Base-by-base conservation (phyloP, 352 stramenopile genomes). In the Pythium myriotylum region DNA sequence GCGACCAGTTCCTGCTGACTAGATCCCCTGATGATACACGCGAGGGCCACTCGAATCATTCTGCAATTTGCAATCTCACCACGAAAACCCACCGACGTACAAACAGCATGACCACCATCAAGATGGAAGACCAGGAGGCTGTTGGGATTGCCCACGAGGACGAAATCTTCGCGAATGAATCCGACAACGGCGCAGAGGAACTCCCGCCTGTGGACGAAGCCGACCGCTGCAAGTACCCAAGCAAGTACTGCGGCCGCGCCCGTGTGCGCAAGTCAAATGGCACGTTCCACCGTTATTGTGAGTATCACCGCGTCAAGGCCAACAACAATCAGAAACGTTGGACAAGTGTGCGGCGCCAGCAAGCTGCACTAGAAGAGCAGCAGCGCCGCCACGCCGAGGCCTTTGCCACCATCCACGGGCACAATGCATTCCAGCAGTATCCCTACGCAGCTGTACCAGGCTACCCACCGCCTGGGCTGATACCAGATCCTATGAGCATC, bases 251-350 rank as follows among this genome's bases (percentile, higher is more conserved):
- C n/a, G 27, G 45, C 6, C 22, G 20, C 8, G 32, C 32, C 4
- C 55, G 43, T 17, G 45, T 35, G 29, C 55, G 55, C 29, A 62
- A 62, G 33, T 26, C 55, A 19, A 62, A 40, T 20, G 55, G 55
- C 42, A 41, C 17, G 24, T 46, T 54, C 24, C 57, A 65, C 35
- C 47, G 49, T n/a, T 65, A 51, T 27, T 65, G 57, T 39, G 29
- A 58, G 47, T 65, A 47, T 29, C 47, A 65, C 41, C 47, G 57
- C 16, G 14, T 26, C 24, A 56, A 58, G n/a, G 57, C 57, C n/a
- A 65, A 58, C 20, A 32, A 26, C 23, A 65, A 65, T 37, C 57
- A 63, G 33, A 61, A 61, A 27, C 54, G 54, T 19, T 61, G 54
- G 54, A 61, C 12, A 16, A 47, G 54, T 16, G 39, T 61, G 41